Evolutionary conservation across 805 yeast species (phyloP), one percentile per base, ranked within the genome.

Genomic region (Saccharomycopsis synnaedendra): DNA sequence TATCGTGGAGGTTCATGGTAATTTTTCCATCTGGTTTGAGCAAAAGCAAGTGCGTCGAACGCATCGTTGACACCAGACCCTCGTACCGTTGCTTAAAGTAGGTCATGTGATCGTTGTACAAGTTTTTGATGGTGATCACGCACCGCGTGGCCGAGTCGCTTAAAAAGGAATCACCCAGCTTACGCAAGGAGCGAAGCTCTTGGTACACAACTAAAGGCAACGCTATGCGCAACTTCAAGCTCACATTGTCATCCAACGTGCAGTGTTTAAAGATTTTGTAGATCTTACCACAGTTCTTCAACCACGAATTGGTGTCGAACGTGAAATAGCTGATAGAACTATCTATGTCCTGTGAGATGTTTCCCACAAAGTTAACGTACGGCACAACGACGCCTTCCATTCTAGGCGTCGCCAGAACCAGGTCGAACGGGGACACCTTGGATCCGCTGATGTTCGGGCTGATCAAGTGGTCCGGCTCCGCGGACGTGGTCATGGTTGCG

Each of bases 131-230:
- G 5, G 83, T 80, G 3, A 84, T 80, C 5, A 84, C 88, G 1
- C 88, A 84, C 45, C 94, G 65, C 0, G 90, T 82, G 0, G 90
- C 90, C 2, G 88, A 82, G 59, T 84, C 93, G 1, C 86, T 76
- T 19, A 84, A 79, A 3, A 82, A 75, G 1, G 80, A 80, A 59
- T 84, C 93, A 11, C 77, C 74, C 0, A 86, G 79, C 55, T 82
- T 75, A 50, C 90, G 65, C 52, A 84, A 64, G 5, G 85, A 79
- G 56, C 90, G 64, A 51, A 84, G 65, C 57, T 84, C 93, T 64
- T 83, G 90, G 58, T 83, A 84, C 4, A 84, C 86, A 19, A 85
- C 80, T 49, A 84, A 65, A 39, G 93, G 89, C 4, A 52, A 52
- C 11, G 49, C 46, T 27, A 52, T 52, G 19, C 46, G 44, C 32